Percentiles rank a stretch among this genome's conserved stretches.
These are phyloP conservation scores for Scedosporium apiospermum DNA, from an alignment of 2,329 filamentous ascomycete genomes.

Conservation along the genomic window DNA sequence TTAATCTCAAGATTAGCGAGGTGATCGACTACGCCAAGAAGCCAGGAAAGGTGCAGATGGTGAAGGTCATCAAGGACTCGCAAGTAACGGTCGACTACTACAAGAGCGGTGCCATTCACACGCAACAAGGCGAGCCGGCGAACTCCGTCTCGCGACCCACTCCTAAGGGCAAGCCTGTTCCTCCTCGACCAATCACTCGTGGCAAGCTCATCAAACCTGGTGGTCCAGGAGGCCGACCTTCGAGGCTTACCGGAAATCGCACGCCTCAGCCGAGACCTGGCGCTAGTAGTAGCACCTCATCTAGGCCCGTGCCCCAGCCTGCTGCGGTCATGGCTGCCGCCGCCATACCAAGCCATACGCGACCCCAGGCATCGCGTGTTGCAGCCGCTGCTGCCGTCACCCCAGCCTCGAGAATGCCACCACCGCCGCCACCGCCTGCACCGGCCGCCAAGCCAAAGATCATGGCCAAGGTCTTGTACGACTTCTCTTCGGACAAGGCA, in stretches of 20 bases:
- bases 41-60: slow-evolving; percentile 77
- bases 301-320: slow-evolving; percentile 20
- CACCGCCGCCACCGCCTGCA: slow-evolving; percentile 59
- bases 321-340: slow-evolving; percentile 20
- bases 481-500: slow-evolving; percentile 74
- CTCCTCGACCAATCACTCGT: slow-evolving; percentile 82
- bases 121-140: slow-evolving; percentile 71
- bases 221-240: slow-evolving; percentile 72
- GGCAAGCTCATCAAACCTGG: slow-evolving; percentile 89
- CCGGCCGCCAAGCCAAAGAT: slow-evolving; percentile 51
- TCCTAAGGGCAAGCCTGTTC: slow-evolving; percentile 76
- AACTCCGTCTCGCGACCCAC: slow-evolving; percentile 76
- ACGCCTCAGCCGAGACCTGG: slow-evolving; percentile 33
- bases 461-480: slow-evolving; percentile 83
- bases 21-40: slow-evolving; percentile 96
- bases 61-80: slow-evolving; percentile 88
- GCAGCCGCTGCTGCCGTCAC: slow-evolving; percentile 21
- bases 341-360: slow-evolving; percentile 11
- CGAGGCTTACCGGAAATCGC: slow-evolving; percentile 45
- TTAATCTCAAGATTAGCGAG: slow-evolving; percentile 76
- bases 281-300: slow-evolving; percentile 18
- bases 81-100: slow-evolving; percentile 71
- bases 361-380: slow-evolving; percentile 11
- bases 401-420: slow-evolving; percentile 40
- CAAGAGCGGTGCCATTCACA: slow-evolving; percentile 89